Evolutionary conservation across 2,329 filamentous ascomycete species (phyloP).

Genomic region (Corinectria fuckeliana): DNA sequence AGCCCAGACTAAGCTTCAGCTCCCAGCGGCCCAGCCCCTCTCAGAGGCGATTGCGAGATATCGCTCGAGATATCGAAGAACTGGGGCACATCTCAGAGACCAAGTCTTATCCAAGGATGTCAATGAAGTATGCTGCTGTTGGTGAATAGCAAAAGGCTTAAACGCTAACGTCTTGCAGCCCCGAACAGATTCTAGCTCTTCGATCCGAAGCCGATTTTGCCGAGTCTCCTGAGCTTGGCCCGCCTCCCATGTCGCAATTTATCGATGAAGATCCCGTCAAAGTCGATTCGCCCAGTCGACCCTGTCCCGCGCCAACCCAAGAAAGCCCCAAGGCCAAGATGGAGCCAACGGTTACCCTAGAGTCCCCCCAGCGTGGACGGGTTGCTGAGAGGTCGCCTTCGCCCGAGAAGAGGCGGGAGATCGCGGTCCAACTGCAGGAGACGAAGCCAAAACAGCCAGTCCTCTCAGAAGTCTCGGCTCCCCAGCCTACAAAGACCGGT

Average conservation of each 20-base stretch:
- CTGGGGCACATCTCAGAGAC: conserved; percentile 68
- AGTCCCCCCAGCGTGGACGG: conserved; percentile 39
- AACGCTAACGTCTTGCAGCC: conserved; percentile 51
- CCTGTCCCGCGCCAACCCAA: conserved; percentile 16
- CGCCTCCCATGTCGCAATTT: conserved; percentile 64
- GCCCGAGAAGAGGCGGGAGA: conserved; percentile 38
- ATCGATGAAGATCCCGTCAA: conserved; percentile 64
- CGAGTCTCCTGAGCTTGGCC: conserved; percentile 73
- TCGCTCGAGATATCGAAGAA: conserved; percentile 61
- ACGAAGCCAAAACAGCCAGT: conserved; percentile 1
- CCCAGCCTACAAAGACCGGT: conserved; percentile 50
- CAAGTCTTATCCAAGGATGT: conserved; percentile 70
- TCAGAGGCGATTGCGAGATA: conserved; percentile 62
- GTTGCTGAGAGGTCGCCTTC: conserved; percentile 30
- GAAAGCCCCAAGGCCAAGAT: conserved; percentile 37
- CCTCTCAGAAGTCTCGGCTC: conserved; percentile 17
- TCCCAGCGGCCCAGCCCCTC: conserved; percentile 54
- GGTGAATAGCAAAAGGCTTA: background rate
- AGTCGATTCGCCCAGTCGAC: conserved; percentile 54
- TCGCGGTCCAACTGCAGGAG: background rate
- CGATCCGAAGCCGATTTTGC: conserved; percentile 56
- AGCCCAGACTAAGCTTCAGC: conserved; percentile 50
- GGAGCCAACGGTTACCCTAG: conserved; percentile 41
- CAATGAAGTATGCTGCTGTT: conserved; percentile 64
- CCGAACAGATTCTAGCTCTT: conserved; percentile 68